Conservation (phyloP, 2,329 filamentous ascomycete species). For the Balansia obtecta region DNA sequence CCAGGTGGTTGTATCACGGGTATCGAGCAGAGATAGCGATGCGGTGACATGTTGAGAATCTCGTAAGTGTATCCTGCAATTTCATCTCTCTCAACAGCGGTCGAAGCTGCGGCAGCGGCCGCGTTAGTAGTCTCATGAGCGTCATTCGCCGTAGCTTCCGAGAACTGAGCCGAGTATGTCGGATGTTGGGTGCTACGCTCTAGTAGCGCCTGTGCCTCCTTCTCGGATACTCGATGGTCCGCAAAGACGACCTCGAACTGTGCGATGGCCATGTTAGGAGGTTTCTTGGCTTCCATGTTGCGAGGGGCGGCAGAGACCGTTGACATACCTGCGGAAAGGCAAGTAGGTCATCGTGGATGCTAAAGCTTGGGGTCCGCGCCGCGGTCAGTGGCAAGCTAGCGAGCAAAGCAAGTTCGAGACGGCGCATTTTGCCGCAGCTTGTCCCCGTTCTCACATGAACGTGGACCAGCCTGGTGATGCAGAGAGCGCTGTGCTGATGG, state of each 20-base stretch:
- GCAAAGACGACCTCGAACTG: slow-evolving; percentile 74
- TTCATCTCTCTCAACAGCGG: slow-evolving; percentile 21
- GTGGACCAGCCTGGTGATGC: slow-evolving; percentile 2
- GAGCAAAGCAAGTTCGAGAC: slow-evolving; percentile 31
- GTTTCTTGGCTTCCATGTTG: background rate
- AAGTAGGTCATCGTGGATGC: slow-evolving; percentile 76
- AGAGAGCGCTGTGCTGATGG: background rate
- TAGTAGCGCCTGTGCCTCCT: slow-evolving; percentile 53
- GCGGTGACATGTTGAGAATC: slow-evolving; percentile 56
- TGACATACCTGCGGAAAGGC: slow-evolving; percentile 68
- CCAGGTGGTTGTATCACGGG: slow-evolving; percentile 51
- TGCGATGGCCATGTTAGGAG: background rate
- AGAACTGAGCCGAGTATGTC: slow-evolving; percentile 28
- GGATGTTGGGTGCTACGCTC: slow-evolving; percentile 23
- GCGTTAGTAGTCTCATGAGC: background rate
- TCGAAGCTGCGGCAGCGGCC: slow-evolving; percentile 8
- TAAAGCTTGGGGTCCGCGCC: slow-evolving; percentile 52
- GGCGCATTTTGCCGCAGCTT: slow-evolving; percentile 34
- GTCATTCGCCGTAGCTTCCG: slow-evolving; percentile 26
- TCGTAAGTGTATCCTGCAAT: slow-evolving; percentile 41
- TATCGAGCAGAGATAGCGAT: slow-evolving; percentile 74
- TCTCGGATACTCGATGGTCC: slow-evolving; percentile 57
- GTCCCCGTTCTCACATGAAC: slow-evolving; percentile 16
- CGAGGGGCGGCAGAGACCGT: background rate
- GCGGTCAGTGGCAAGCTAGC: slow-evolving; percentile 30